Evolutionary conservation across 805 yeast species (phyloP), one percentile per base, ranked within the genome.

Genomic region (Starmerella cellae): DNA sequence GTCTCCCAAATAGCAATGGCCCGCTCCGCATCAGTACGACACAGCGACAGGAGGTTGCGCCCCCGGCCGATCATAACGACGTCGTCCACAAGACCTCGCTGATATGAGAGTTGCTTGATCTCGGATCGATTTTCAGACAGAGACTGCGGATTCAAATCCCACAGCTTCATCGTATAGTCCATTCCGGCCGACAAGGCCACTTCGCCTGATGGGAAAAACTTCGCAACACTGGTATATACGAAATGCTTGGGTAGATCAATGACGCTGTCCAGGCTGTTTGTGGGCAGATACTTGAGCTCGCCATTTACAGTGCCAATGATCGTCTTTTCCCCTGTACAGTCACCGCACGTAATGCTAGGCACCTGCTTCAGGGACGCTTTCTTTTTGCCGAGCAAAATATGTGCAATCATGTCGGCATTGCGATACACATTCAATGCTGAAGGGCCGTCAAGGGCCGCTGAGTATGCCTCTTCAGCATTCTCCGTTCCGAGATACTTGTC

Each of bases 1-100:
- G 83, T 73, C 51, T 80, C 88, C 87, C 85, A 81, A 29, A 82
- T 54, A 34, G 61, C 65, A 1, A 78, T 63, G 0, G 71, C 54
- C 1, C 82, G 82, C 14, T 24, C 20, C 3, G 37, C 14, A 38
- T 55, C 82, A 4, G 48, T 39, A 5, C 74, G 68, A 10, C 75
- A 46, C 21, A 47, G 62, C 5, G 79, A 69, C 17, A 79, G 47
- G 45, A 82, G 63, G 54, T 81, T 80, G 32, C 88, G 61, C 1
- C 94, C 93, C 16, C 71, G 61, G 0, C 75, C 85, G 17, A 81
- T 60, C 47, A 78, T 51, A 2, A 59, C 66, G 2, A 73, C 46
- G 47, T 66, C 78, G 2, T 73, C 70, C 11, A 78, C 62, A 13
- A 67, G 59, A 2, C 58, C 58, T 21, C 55, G 68, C 47, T 77